phyloP scores from a whole-genome alignment of 108 stramenopile genomes.

The Epithemia pelagica region DNA sequence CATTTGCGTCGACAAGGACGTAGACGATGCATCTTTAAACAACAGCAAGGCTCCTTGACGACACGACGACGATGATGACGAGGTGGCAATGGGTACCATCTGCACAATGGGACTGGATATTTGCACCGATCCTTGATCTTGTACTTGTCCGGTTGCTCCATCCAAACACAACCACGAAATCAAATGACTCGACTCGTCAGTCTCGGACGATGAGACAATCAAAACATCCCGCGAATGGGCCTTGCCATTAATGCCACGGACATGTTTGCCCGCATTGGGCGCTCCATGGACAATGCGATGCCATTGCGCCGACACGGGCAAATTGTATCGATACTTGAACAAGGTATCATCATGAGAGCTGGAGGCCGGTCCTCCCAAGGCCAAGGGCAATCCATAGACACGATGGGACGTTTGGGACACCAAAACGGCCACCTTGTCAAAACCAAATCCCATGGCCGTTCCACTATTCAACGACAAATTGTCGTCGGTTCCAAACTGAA shows the following conservation, averaged over 20 bases:
- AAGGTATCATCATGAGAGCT: constrained; percentile 5
- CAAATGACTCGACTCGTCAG: neutral
- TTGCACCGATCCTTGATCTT: constrained; percentile 33
- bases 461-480: neutral
- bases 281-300: constrained; percentile 77
- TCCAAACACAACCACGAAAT: constrained; percentile 75
- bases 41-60: constrained; percentile 67
- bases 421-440: constrained; percentile 70
- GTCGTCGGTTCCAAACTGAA: neutral
- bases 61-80: constrained; percentile 25
- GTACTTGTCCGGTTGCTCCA: constrained; percentile 56
- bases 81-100: constrained; percentile 56
- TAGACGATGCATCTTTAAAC: constrained; percentile 22
- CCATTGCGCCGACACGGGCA: constrained; percentile 45
- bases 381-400: constrained; percentile 58
- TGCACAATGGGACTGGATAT: constrained; percentile 47
- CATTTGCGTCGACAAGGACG: neutral
- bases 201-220: constrained; percentile 32
- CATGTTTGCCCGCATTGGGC: constrained; percentile 36
- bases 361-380: constrained; percentile 48
- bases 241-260: constrained; percentile 62
- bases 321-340: constrained; percentile 13
- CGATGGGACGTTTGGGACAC: constrained; percentile 49
- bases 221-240: constrained; percentile 64
- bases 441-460: constrained; percentile 52